These are phyloP conservation scores for Kodamaea alishanica DNA, from an alignment of 1,139 yeast genomes.

Conservation along the genomic window DNA sequence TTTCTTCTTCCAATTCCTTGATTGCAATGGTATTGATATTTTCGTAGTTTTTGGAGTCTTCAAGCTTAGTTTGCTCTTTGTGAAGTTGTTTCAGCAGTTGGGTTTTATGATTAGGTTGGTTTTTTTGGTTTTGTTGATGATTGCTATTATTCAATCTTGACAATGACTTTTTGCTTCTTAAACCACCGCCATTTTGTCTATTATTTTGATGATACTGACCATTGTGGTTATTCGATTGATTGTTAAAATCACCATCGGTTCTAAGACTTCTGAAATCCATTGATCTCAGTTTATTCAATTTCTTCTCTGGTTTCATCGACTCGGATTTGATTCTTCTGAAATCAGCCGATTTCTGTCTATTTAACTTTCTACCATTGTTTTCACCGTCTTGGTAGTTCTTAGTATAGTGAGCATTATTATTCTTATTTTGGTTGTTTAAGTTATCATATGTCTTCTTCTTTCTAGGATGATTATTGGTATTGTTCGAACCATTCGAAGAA, in stretches of 20 bases:
- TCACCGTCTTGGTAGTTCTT: background rate
- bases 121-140: background rate
- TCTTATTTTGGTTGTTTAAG: conserved; percentile 3
- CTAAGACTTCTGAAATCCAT: conserved; percentile 11
- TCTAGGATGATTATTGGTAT: conserved; percentile 1
- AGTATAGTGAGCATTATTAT: conserved; percentile 1
- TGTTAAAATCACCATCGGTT: background rate
- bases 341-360: conserved; percentile 13
- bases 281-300: conserved; percentile 13
- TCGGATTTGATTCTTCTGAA: conserved; percentile 12
- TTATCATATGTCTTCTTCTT: conserved; percentile 11
- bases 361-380: conserved; percentile 6
- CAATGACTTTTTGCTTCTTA: too few relatives aligned
- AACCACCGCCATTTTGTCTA: too few relatives aligned
- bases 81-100: background rate
- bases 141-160: conserved; percentile 1
- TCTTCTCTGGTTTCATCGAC: conserved; percentile 8
- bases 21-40: conserved; percentile 4
- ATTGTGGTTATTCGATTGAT: background rate
- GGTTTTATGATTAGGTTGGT: background rate
- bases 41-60: background rate
- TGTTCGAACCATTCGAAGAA: conserved; percentile 1
- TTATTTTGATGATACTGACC: too few relatives aligned
- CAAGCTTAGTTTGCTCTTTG: conserved; percentile 1
- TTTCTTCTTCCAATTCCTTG: conserved; percentile 9